Conservation (phyloP, 78 protist species). For the Dictyostelium purpureum region DNA sequence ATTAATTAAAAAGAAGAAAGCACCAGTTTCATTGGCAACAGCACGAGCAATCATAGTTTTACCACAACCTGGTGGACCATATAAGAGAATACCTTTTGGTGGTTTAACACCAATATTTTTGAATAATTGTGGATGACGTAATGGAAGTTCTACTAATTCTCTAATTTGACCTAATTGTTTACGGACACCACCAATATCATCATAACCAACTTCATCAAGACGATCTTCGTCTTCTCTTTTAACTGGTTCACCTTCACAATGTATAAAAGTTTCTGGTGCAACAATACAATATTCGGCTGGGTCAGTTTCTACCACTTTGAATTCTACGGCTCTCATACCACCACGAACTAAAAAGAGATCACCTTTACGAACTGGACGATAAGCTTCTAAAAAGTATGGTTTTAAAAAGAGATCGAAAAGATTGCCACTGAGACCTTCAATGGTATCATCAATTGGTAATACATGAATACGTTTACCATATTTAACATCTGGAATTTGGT, state of each 20-base stretch:
- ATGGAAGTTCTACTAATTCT: slow-evolving; percentile 99
- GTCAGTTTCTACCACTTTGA: slow-evolving; percentile 99
- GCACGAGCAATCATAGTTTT: slow-evolving; percentile 99
- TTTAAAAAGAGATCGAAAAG: slow-evolving; percentile 98
- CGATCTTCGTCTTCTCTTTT: slow-evolving; percentile 98
- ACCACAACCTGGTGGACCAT: slow-evolving; percentile 99
- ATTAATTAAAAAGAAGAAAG: slow-evolving; percentile 99
- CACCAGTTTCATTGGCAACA: slow-evolving; percentile 99
- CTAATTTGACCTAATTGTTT: slow-evolving; percentile 99
- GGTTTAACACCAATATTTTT: slow-evolving; percentile 98
- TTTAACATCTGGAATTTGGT: slow-evolving; percentile 93
- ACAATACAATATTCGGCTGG: slow-evolving; percentile 95
- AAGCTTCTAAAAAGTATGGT: slow-evolving; percentile 99
- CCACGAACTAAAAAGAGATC: slow-evolving; percentile 91
- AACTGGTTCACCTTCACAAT: slow-evolving; percentile 99
- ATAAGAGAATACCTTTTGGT: slow-evolving; percentile 97
- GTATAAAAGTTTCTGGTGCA: slow-evolving; percentile 98
- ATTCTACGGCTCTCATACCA: slow-evolving; percentile 99
- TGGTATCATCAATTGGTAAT: slow-evolving; percentile 99
- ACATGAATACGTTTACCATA: slow-evolving; percentile 97
- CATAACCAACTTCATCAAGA: slow-evolving; percentile 97
- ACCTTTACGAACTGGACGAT: slow-evolving; percentile 99
- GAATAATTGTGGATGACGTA: slow-evolving; percentile 99
- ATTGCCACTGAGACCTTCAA: slow-evolving; percentile 99
- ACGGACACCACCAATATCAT: slow-evolving; percentile 99